Base-by-base conservation (phyloP, 2,329 filamentous ascomycete species). In the Lasiodiplodia sp. region DNA sequence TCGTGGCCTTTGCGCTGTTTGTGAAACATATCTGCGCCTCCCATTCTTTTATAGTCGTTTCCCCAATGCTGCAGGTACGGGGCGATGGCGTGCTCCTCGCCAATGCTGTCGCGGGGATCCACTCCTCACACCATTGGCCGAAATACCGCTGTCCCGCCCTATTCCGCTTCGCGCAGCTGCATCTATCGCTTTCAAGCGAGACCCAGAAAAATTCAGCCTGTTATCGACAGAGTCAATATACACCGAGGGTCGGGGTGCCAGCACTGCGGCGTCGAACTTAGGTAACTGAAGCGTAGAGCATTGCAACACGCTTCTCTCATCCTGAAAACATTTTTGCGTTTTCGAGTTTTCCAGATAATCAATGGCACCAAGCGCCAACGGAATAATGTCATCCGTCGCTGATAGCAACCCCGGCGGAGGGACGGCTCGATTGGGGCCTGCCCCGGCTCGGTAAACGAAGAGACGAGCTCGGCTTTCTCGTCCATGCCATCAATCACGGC, bases 71-170 rank as follows among this genome's bases (percentile, higher is more conserved):
- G 55, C 34, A 38, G 21, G 34, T 12, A 14, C 31, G 34, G 28
- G 18, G 23, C 28, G 60, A 64, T 64, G 44, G n/a, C 60, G 60
- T 64, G 60, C 60, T 64, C n/a, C 8, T 38, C 47, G 47, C 60
- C 47, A 25, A 52, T 64, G 31, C 14, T 52, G 44, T 52, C 60
- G 60, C 60, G 18, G 34, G 60, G 60, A 52, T 64, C 60, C 60
- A 52, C 60, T 64, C 60, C 44, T 52, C 44, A 38, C 44, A 52
- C 60, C 60, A 51, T 64, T 52, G 60, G 47, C 21, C 28, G 21
- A 11, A 52, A 11, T 10, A 34, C 44, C 25, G 28, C 44, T 37
- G 12, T 37, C 16, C n/a, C 28, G 40, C 40, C 44, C 40, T 51
- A 23, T 63, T 14, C 44, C 57, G 38, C 38, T n/a, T 60, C 23